Base-by-base conservation (phyloP, 1,139 yeast species). In the Magnusiomyces fungicola region DNA sequence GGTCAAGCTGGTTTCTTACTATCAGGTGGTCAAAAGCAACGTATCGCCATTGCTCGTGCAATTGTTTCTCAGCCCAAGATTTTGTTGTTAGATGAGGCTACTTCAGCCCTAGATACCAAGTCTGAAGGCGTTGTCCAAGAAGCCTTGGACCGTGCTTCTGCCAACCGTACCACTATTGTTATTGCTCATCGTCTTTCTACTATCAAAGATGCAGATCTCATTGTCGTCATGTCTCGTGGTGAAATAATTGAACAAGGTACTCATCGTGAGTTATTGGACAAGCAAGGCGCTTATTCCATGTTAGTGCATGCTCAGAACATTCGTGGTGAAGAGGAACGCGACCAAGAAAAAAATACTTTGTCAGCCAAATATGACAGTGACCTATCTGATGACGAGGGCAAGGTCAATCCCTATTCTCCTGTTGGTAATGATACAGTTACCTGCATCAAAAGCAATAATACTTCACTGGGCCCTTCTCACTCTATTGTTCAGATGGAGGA, bases 11-110 rank as follows among this genome's bases (percentile, higher is more conserved):
- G 79, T 38, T 64, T 67, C 51, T 71, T 68, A 43, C 66, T 81
- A 55, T 79, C 84, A 61, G 96, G 96, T 36, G 97, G 97, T 4
- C 96, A 88, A 63, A 86, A 86, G 64, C 97, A 88, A 68, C 74
- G 96, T 61, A 78, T 88, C 44, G 96, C 96, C 3, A 76, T 88
- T 55, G 96, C 96, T 0, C 71, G 96, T 55, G 90, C 95, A 2
- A 72, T 83, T 55, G 72, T 83, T 37, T 76, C 83, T 51, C 74
- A 75, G 50, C 90, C 92, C 1, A 69, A 72, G 47, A 72, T 83
- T 33, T 69, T 83, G 51, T 71, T 83, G 12, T 70, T 83, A 51
- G 92, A 83, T 58, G 92, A 83, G 63, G 89, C 89, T 22, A 83
- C 92, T 0, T 80, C 88, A n/a, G 90, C 90, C 0, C 69, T 83